These are phyloP conservation scores for Brassica cretica DNA, from an alignment of 345 rosid genomes.

Conservation along the genomic window DNA sequence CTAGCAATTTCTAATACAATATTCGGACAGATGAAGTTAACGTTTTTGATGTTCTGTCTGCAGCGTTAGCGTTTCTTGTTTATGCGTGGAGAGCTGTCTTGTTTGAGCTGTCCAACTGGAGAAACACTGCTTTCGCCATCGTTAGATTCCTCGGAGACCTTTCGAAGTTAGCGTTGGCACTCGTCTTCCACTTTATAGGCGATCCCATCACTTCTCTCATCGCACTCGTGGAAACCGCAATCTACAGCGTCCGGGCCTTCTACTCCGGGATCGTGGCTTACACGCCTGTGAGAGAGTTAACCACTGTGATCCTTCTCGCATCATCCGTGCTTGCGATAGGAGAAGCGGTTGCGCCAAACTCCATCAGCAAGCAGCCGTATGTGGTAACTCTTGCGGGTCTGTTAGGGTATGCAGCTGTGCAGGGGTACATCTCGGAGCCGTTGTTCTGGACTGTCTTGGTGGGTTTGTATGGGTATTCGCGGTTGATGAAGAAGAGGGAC, in stretches of 20 bases:
- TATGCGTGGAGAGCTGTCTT: constrained; percentile 88
- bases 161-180: constrained; percentile 60
- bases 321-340: constrained; percentile 76
- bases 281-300: constrained; percentile 73
- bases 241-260: constrained; percentile 56
- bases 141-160: constrained; percentile 59
- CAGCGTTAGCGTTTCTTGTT: constrained; percentile 71
- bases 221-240: constrained; percentile 52
- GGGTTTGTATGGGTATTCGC: constrained; percentile 61
- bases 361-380: constrained; percentile 61
- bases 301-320: constrained; percentile 60
- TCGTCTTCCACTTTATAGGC: constrained; percentile 71
- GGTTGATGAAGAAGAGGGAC: constrained; percentile 64
- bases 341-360: constrained; percentile 70
- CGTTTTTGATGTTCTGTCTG: constrained; percentile 25
- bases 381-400: constrained; percentile 68
- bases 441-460: constrained; percentile 76
- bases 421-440: constrained; percentile 72
- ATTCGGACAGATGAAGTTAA: neutral
- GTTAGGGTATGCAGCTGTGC: constrained; percentile 75
- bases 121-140: constrained; percentile 47
- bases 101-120: constrained; percentile 79
- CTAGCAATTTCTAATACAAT: too few relatives aligned
- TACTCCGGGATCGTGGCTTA: constrained; percentile 72
- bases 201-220: constrained; percentile 69